Percentiles rank a stretch among this genome's conserved stretches.
Conservation (phyloP, 352 stramenopile genomes). For the Halophytophthora batemanensis region DNA sequence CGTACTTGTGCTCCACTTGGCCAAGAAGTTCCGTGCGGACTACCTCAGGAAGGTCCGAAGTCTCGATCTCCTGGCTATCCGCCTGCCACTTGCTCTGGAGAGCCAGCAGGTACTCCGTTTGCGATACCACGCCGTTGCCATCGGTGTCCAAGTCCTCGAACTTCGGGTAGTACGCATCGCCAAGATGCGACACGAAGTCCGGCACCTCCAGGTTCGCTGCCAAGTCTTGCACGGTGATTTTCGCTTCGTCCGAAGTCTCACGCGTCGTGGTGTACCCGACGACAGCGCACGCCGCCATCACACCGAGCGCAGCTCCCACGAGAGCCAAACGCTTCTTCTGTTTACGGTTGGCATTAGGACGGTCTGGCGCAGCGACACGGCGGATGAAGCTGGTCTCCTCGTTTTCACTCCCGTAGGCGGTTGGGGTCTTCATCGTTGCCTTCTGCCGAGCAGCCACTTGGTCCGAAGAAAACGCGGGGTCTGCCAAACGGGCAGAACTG, state of each 20-base stretch:
- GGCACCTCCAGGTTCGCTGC: conserved; percentile 15
- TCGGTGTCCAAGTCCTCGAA: conserved; percentile 36
- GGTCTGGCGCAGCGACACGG: conserved; percentile 44
- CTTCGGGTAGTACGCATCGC: conserved; percentile 39
- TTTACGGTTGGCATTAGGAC: conserved; percentile 26
- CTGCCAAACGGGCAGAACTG: too few relatives aligned
- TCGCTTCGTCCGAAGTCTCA: conserved; percentile 1
- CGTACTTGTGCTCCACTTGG: conserved; percentile 40
- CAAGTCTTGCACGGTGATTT: conserved; percentile 14
- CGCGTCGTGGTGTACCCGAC: conserved; percentile 41
- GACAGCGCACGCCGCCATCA: conserved; percentile 37
- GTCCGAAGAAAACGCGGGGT: too few relatives aligned
- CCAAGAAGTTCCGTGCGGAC: conserved; percentile 36
- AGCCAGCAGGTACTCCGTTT: conserved; percentile 36
- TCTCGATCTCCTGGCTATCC: conserved; percentile 25
- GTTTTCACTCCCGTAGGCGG: conserved; percentile 53
- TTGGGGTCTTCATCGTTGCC: conserved; percentile 58
- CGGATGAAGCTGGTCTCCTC: conserved; percentile 60
- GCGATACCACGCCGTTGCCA: conserved; percentile 26
- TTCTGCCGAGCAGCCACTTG: conserved; percentile 5
- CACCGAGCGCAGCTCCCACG: conserved; percentile 30
- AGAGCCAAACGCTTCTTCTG: conserved; percentile 45
- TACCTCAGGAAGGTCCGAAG: conserved; percentile 24
- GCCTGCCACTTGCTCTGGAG: conserved; percentile 22
- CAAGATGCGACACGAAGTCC: conserved; percentile 29